Evolutionary conservation across 2,329 filamentous ascomycete genomes (phyloP), one percentile per base, ranked within the genome.

Genomic region (Trichophyton verrucosum): DNA sequence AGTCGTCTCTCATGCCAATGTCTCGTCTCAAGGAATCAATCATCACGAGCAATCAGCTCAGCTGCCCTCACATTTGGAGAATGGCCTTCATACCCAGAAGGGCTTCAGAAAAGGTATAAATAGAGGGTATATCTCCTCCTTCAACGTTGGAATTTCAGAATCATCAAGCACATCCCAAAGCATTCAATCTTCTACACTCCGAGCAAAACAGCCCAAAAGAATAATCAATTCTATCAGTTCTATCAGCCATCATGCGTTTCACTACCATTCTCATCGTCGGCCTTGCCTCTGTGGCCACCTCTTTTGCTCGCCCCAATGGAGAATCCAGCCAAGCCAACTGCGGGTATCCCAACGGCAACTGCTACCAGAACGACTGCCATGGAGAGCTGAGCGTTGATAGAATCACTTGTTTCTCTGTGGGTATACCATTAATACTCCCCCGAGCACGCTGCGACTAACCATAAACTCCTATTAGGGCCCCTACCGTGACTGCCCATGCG

Each of bases 271-370:
- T 61, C 55, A 15, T 61, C 24, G 42, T 58, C 38, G 38, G 58
- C 42, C 44, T 62, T 40, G 61, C 61, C 22, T 53, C 59, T 30
- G 15, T 61, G 53, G 59, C 59, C 42, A 56, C 44, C 24, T 42
- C 61, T 22, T 60, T 46, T 11, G 58, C 61, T 33, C 11, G 44
- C 27, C 61, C 61, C 6, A 59, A 58, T 27, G 46, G 49, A 1
- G 49, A 60, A 1, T n/a, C 42, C 17, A 42, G 49, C 17, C 3
- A 27, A 3, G 44, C 44, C 22, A 27, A 27, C 46, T 62, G 61
- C 59, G 61, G 61, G n/a, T 61, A 56, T 17, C 58, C 59, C n/a
- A 62, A 60, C 33, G 61, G 61, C n/a, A 62, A 62, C 56, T 62
- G 61, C 55, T 62, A 62, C 9, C 59, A 62, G 4, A 62, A 62